These are phyloP conservation scores for Grosmannia penicillata DNA, from an alignment of 2,329 filamentous ascomycete genomes.

Conservation along the genomic window DNA sequence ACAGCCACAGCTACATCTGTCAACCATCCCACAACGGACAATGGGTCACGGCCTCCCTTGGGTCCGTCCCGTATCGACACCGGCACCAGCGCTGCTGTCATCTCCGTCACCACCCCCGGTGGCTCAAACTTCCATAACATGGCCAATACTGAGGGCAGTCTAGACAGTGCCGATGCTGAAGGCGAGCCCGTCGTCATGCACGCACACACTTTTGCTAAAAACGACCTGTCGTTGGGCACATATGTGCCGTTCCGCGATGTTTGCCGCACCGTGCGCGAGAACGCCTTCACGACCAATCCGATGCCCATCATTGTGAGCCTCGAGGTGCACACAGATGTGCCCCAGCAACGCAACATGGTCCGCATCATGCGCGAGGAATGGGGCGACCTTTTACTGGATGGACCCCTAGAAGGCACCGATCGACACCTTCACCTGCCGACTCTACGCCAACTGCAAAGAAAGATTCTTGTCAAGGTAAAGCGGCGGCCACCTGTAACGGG, in stretches of 20 bases:
- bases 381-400: slow-evolving; percentile 57
- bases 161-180: too few relatives aligned
- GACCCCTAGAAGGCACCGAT: slow-evolving; percentile 32
- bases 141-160: too few relatives aligned
- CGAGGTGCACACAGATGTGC: slow-evolving; percentile 70
- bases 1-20: too few relatives aligned
- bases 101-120: too few relatives aligned
- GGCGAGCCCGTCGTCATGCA: slow-evolving; percentile 72
- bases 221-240: slow-evolving; percentile 62
- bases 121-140: too few relatives aligned
- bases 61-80: too few relatives aligned
- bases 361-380: slow-evolving; percentile 86
- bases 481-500: slow-evolving; percentile 25
- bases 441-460: slow-evolving; percentile 56
- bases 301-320: slow-evolving; percentile 83
- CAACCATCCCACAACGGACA: too few relatives aligned
- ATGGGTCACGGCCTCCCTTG: too few relatives aligned
- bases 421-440: slow-evolving; percentile 46
- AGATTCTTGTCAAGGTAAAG: slow-evolving; percentile 77
- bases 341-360: slow-evolving; percentile 87
- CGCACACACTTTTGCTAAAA: slow-evolving; percentile 20
- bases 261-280: slow-evolving; percentile 63
- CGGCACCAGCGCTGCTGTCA: too few relatives aligned
- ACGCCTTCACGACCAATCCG: slow-evolving; percentile 60
- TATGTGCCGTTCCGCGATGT: slow-evolving; percentile 81